A percentile compares a stretch with the other conserved stretches of the same genome.
Evolutionary conservation across 495 filamentous ascomycete species (phyloP).

Genomic region (Daldinia decipiens): DNA sequence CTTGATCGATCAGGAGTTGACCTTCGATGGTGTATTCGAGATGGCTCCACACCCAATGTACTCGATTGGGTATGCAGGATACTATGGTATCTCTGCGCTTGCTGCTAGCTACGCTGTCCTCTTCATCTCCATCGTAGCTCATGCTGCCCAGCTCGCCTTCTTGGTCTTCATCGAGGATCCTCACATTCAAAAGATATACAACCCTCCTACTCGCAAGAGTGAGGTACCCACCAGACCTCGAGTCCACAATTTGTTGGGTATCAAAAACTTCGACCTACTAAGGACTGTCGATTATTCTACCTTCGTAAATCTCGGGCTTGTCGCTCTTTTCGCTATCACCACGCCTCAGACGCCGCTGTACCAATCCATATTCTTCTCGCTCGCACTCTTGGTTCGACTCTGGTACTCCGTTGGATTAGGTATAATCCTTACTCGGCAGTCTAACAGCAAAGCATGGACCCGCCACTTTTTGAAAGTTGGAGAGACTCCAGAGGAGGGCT

Average conservation of each 20-base stretch:
- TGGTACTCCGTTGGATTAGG: constrained; percentile 95
- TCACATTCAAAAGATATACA: constrained; percentile 98
- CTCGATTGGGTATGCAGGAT: constrained; percentile 96
- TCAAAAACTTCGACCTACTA: constrained; percentile 87
- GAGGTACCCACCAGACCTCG: constrained; percentile 53
- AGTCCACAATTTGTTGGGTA: constrained; percentile 81
- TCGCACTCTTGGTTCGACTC: constrained; percentile 84
- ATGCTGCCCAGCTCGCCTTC: constrained; percentile 95
- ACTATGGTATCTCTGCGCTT: constrained; percentile 99
- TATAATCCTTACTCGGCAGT: constrained; percentile 83
- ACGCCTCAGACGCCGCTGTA: constrained; percentile 80
- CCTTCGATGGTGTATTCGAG: constrained; percentile 98
- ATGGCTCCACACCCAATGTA: constrained; percentile 99
- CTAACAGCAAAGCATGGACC: constrained; percentile 90
- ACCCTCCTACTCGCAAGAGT: constrained; percentile 78
- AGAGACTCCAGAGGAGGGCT: constrained; percentile 87
- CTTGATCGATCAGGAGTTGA: constrained; percentile 96
- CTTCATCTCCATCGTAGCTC: constrained; percentile 94
- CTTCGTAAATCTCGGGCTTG: constrained; percentile 75
- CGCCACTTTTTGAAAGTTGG: constrained; percentile 97
- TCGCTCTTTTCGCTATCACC: constrained; percentile 74
- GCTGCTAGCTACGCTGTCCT: constrained; percentile 97
- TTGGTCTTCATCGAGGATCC: constrained; percentile 91
- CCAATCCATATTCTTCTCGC: constrained; percentile 80
- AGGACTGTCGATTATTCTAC: constrained; percentile 85